A percentile compares a stretch with the other conserved stretches of the same genome.
These are phyloP conservation scores for Dalechampia spathulata DNA, from an alignment of 441 rosid genomes.

Conservation along the genomic window DNA sequence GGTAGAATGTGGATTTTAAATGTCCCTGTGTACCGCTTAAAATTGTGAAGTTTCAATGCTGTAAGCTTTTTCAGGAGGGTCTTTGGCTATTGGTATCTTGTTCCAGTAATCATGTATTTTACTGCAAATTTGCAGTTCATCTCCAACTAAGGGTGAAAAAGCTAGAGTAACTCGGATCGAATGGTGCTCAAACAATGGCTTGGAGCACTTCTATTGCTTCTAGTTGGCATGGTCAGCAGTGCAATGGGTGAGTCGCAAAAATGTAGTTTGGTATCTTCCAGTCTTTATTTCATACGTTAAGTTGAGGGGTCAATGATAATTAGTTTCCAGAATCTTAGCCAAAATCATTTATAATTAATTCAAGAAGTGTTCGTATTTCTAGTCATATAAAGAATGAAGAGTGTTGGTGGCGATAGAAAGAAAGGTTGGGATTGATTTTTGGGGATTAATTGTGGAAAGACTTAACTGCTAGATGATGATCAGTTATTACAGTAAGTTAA, in stretches of 20 bases:
- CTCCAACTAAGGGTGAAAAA: constrained; percentile 11
- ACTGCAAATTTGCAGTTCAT: constrained; percentile 21
- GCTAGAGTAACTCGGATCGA: constrained; percentile 14
- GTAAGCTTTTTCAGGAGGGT: too few species aligned
- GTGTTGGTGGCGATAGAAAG: not conserved
- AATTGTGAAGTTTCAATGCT: too few species aligned
- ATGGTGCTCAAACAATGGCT: constrained; percentile 50
- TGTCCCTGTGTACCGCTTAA: too few species aligned
- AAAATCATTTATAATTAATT: too few species aligned
- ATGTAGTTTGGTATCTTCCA: not conserved
- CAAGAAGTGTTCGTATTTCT: not conserved
- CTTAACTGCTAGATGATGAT: not conserved
- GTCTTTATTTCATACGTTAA: not conserved
- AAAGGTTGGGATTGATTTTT: not conserved
- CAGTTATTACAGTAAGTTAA: too few species aligned
- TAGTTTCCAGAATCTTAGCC: too few species aligned
- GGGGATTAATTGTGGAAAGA: not conserved
- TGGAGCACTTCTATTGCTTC: constrained; percentile 33
- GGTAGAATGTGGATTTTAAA: not conserved
- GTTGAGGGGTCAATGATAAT: not conserved
- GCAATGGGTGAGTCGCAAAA: constrained; percentile 39
- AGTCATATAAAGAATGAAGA: not conserved
- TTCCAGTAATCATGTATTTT: constrained; percentile 7
- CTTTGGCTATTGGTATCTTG: not conserved
- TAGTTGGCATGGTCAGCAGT: constrained; percentile 28